Percentiles rank a stretch among this genome's conserved stretches.
Conservation (phyloP, 2,329 filamentous ascomycete species). For the Xenoacremonium recifei region DNA sequence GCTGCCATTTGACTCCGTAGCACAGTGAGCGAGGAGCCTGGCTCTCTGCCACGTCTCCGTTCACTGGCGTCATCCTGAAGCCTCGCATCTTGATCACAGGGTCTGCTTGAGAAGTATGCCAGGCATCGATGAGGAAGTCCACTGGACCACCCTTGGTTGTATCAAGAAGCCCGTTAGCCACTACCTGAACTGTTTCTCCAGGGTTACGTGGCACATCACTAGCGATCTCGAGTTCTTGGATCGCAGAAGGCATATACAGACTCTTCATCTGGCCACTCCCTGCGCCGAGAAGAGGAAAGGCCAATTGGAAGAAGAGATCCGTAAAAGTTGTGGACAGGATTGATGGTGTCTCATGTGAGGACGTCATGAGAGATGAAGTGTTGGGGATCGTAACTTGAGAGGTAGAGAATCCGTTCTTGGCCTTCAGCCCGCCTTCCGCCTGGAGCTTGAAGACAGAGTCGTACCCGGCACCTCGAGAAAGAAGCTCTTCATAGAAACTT, state of each 20-base stretch:
- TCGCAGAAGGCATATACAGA: conserved; percentile 36
- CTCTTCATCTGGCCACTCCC: conserved; percentile 28
- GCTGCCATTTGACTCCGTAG: conserved; percentile 46
- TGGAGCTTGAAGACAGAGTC: conserved; percentile 22
- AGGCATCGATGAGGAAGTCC: conserved; percentile 35
- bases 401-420: conserved; percentile 12
- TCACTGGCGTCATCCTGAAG: conserved; percentile 40
- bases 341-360: conserved; percentile 39
- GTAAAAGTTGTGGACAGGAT: conserved; percentile 46
- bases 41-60: conserved; percentile 28
- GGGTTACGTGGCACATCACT: conserved; percentile 19
- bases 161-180: conserved; percentile 25
- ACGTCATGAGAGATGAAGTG: conserved; percentile 44
- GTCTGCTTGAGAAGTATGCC: conserved; percentile 21
- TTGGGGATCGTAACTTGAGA: conserved; percentile 38
- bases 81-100: conserved; percentile 36
- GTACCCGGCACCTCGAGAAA: conserved; percentile 29
- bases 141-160: conserved; percentile 24
- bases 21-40: conserved; percentile 33
- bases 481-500: conserved; percentile 16
- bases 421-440: conserved; percentile 9
- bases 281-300: conserved; percentile 37
- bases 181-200: conserved; percentile 27
- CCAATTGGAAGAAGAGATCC: conserved; percentile 44
- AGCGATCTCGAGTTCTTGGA: conserved; percentile 29